phyloP scores from a whole-genome alignment of 441 rosid genomes.

The Bruguiera hainesii region DNA sequence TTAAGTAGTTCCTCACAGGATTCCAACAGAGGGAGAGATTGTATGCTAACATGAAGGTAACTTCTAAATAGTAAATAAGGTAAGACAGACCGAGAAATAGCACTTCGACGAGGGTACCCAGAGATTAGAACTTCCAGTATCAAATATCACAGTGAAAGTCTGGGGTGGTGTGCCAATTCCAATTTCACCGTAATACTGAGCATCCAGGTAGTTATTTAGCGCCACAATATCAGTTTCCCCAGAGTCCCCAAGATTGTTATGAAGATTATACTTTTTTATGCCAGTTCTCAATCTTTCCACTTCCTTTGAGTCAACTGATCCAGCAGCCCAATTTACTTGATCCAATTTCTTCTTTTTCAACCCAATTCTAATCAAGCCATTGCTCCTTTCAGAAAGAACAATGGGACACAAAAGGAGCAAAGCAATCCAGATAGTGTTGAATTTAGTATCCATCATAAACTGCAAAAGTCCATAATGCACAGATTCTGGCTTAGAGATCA shows the following conservation, averaged over 20 bases:
- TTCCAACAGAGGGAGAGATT: background rate
- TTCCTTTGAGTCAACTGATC: conserved; percentile 32
- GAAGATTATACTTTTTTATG: conserved; percentile 31
- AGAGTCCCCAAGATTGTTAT: conserved; percentile 27
- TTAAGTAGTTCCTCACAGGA: background rate
- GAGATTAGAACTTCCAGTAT: conserved; percentile 83
- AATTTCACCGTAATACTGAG: conserved; percentile 82
- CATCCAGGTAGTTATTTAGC: conserved; percentile 67
- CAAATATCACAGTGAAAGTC: conserved; percentile 74
- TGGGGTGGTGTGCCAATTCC: conserved; percentile 71
- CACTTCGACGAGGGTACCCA: conserved; percentile 87
- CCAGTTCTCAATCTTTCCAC: conserved; percentile 31
- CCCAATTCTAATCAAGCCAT: conserved; percentile 51
- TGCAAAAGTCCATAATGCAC: background rate
- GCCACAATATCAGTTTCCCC: conserved; percentile 49
- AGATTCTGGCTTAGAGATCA: background rate
- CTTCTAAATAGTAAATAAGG: background rate
- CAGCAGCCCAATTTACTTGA: conserved; percentile 31
- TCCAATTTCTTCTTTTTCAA: conserved; percentile 60
- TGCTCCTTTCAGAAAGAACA: conserved; percentile 32
- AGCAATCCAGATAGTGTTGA: conserved; percentile 26
- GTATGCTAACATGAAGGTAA: background rate
- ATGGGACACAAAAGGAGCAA: conserved; percentile 36
- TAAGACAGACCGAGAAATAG: conserved; percentile 57
- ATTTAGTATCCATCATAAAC: conserved; percentile 1